Percentiles rank a stretch among this genome's conserved stretches.
These are phyloP conservation scores for Alternaria tenuissima DNA, from an alignment of 2,329 filamentous ascomycete species.

Conservation along the genomic window DNA sequence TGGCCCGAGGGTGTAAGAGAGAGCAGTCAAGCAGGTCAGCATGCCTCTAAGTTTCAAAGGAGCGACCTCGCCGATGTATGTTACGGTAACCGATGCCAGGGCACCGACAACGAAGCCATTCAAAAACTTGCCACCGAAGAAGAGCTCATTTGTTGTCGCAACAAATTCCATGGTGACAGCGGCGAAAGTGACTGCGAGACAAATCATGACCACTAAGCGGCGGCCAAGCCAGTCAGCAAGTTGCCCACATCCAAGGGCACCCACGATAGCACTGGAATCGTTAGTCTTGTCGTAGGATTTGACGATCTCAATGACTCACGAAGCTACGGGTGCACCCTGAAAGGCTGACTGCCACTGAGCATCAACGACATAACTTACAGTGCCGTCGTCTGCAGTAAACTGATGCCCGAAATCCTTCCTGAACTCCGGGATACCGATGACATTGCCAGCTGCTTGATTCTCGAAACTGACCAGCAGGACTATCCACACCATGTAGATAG, in stretches of 20 bases:
- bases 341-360: conserved; percentile 58
- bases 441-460: conserved; percentile 53
- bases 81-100: conserved; percentile 51
- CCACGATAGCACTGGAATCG: conserved; percentile 33
- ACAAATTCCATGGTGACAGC: conserved; percentile 55
- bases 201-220: conserved; percentile 45
- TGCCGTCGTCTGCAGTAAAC: conserved; percentile 35
- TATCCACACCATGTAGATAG: conserved; percentile 52
- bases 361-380: conserved; percentile 51
- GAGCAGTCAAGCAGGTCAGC: conserved; percentile 51
- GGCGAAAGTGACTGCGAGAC: conserved; percentile 49
- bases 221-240: conserved; percentile 52
- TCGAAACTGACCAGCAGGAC: conserved; percentile 54
- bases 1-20: conserved; percentile 54
- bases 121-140: conserved; percentile 56
- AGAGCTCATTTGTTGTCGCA: conserved; percentile 52
- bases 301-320: conserved; percentile 26
- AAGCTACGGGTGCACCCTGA: conserved; percentile 54
- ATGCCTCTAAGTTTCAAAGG: conserved; percentile 51
- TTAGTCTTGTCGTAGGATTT: not conserved
- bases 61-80: conserved; percentile 52
- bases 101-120: conserved; percentile 55
- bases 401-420: conserved; percentile 55
- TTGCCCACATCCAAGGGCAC: conserved; percentile 45
- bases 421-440: conserved; percentile 57